Evolutionary conservation across 768 basidiomycete species (phyloP).

Genomic region (Pleurotus djamor): DNA sequence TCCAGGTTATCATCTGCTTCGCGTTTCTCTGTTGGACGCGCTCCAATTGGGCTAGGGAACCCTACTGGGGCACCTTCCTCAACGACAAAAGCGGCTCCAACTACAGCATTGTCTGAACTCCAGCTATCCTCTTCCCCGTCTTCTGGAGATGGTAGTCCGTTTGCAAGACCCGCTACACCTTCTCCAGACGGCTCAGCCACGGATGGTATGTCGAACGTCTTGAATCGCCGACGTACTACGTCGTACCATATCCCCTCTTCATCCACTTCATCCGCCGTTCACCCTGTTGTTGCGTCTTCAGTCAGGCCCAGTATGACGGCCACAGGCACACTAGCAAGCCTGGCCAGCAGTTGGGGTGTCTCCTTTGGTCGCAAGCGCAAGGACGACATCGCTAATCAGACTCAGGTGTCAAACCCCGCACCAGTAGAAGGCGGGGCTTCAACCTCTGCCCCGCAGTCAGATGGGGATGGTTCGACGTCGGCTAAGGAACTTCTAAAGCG

Average conservation of each 20-base stretch:
- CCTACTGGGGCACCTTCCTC: constrained; percentile 37
- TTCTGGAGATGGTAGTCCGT: constrained; percentile 37
- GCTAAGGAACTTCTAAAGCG: constrained; percentile 40
- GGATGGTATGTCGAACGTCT: constrained; percentile 53
- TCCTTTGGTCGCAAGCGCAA: constrained; percentile 60
- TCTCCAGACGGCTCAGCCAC: constrained; percentile 62
- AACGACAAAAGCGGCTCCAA: constrained; percentile 58
- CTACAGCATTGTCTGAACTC: constrained; percentile 65
- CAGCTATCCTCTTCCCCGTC: constrained; percentile 43
- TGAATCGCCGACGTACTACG: constrained; percentile 51
- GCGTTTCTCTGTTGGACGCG: constrained; percentile 60
- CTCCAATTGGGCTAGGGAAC: constrained; percentile 44
- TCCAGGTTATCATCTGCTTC: constrained; percentile 71
- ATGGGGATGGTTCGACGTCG: constrained; percentile 21
- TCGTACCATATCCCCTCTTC: constrained; percentile 57
- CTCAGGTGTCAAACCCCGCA: constrained; percentile 16
- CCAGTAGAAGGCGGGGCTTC: constrained; percentile 18
- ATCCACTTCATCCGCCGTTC: constrained; percentile 29
- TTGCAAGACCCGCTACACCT: constrained; percentile 41
- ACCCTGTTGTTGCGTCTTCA: constrained; percentile 23
- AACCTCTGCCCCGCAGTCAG: constrained; percentile 6
- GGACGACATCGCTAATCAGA: constrained; percentile 19
- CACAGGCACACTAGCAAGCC: constrained; percentile 50
- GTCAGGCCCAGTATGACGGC: constrained; percentile 34
- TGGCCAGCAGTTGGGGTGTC: constrained; percentile 67